phyloP scores from a whole-genome alignment of 2,329 filamentous ascomycete species.

The Alternaria brassicae region DNA sequence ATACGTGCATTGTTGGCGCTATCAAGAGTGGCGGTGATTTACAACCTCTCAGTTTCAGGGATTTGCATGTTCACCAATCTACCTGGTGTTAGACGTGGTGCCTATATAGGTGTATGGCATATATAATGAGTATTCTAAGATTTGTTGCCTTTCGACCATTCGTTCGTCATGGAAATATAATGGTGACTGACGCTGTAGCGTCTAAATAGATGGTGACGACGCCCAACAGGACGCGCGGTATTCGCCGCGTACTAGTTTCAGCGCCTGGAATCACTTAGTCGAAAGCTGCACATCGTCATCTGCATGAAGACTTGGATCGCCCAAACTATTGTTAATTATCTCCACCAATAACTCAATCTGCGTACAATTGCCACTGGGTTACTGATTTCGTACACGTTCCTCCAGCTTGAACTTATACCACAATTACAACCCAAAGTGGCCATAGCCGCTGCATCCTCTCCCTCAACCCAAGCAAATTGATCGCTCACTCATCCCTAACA shows the following conservation, averaged over 20 bases:
- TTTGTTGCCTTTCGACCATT: neutral
- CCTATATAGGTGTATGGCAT: neutral
- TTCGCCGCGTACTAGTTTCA: neutral
- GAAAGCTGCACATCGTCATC: neutral
- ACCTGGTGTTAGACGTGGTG: neutral
- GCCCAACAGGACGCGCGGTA: neutral
- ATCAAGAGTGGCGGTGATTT: neutral
- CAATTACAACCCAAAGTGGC: neutral
- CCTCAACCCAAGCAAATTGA: neutral
- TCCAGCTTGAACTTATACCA: neutral
- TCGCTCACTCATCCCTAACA: neutral
- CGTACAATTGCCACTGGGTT: neutral
- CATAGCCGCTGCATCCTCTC: neutral
- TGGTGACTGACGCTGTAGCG: neutral
- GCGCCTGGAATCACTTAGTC: neutral
- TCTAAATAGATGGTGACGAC: neutral
- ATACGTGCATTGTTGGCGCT: slow-evolving; percentile 14
- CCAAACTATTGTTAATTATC: neutral
- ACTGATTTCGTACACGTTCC: neutral
- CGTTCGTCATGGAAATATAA: neutral
- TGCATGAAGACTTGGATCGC: neutral
- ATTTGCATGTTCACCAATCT: neutral
- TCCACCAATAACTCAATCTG: neutral
- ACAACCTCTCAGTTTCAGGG: neutral
- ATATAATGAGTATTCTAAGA: neutral